A percentile compares a stretch with the other conserved stretches of the same genome.
phyloP scores from a whole-genome alignment of 768 basidiomycete genomes.

The Crepidotus variabilis region DNA sequence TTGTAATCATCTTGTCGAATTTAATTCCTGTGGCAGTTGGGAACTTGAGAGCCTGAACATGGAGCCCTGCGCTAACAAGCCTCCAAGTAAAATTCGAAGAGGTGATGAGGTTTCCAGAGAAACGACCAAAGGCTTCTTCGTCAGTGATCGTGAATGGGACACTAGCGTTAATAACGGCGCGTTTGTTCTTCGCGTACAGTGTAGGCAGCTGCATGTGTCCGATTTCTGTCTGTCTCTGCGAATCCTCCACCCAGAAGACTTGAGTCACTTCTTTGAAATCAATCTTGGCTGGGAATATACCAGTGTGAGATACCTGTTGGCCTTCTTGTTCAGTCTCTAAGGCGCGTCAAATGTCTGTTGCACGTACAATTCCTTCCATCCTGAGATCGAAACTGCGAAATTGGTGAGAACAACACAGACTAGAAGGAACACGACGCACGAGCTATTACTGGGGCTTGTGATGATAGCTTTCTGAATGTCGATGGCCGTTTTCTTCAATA shows the following conservation, averaged over 20 bases:
- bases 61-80: slow-evolving; percentile 50
- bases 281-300: slow-evolving; percentile 61
- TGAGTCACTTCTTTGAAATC: slow-evolving; percentile 53
- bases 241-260: slow-evolving; percentile 54
- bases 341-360: not conserved
- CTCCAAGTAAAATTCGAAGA: slow-evolving; percentile 66
- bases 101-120: slow-evolving; percentile 63
- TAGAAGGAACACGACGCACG: slow-evolving; percentile 34
- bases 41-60: slow-evolving; percentile 64
- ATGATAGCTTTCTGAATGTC: slow-evolving; percentile 52
- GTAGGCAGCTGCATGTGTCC: slow-evolving; percentile 48
- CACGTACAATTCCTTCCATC: slow-evolving; percentile 51
- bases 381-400: slow-evolving; percentile 43
- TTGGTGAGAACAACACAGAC: not conserved
- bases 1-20: slow-evolving; percentile 56
- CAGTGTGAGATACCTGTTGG: slow-evolving; percentile 58
- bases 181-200: slow-evolving; percentile 48
- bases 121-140: slow-evolving; percentile 54
- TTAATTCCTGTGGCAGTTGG: slow-evolving; percentile 62
- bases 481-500: slow-evolving; percentile 54
- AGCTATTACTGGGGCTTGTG: slow-evolving; percentile 47
- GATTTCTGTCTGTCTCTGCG: slow-evolving; percentile 42
- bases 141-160: slow-evolving; percentile 55
- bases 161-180: slow-evolving; percentile 59
- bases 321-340: not conserved